Evolutionary conservation across 148 eudicot genomes (phyloP), one percentile per base, ranked within the genome.

Genomic region (Vaccinium corymbosum): DNA sequence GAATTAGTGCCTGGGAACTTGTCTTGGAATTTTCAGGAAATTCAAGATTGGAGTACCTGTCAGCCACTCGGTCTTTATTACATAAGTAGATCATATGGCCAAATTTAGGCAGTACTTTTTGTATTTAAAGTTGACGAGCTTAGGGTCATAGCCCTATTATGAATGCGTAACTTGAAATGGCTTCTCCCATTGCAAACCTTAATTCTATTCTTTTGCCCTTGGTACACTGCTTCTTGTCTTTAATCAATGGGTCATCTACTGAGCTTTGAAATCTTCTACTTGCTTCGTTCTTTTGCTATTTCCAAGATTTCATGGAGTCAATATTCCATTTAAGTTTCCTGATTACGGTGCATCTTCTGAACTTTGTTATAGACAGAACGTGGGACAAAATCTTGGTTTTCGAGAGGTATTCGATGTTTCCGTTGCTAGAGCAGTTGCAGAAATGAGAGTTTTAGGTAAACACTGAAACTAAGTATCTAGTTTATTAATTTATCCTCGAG

Each of bases 371-470:
- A 92, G 92, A 88, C 94, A 95, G 99, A 89, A 85, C 68, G 86
- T 92, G 53, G 99, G 99, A 80, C 95, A 93, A 71, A 84, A 83
- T 80, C 35, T 78, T 56, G 92, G 87, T 84, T 94, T 85, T 85
- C 89, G 99, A 88, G 98, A 94, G 87, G 84, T 81, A 32, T 97
- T 90, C 82, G 99, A 97, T 88, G 93, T 97, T 64, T 94, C 97
- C 66, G 92, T 93, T 80, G 98, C 99, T 32, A 90, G 99, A 89
- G 99, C 99, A 72, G 99, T 97, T 85, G 98, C 98, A 61, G 99
- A 97, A 85, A 83, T 94, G 90, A 92, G 99, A 88, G 84, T 93
- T 81, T 83, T 95, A 86, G 98, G 98, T 95, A 85, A 77, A 57
- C 32, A 50, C 7, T 62, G 19, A 38, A 46, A 50, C 7, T 76